Conservation (phyloP, 371 early-diverging fungal species). For the Mucor ambiguus region DNA sequence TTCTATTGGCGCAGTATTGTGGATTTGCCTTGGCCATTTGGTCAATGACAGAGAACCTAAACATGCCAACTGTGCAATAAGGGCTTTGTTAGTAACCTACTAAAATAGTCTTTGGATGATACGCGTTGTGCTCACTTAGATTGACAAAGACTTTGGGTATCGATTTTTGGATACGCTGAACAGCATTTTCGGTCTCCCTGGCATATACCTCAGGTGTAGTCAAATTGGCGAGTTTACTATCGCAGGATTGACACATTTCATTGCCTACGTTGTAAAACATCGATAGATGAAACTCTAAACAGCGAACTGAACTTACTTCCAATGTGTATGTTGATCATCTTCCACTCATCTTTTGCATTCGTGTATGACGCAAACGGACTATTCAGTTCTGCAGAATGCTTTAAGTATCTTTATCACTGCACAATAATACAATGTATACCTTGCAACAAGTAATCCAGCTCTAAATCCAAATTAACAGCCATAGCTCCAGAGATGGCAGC, state of each 20-base stretch:
- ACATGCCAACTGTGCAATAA: not conserved
- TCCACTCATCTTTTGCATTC: not conserved
- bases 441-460: slow-evolving; percentile 31
- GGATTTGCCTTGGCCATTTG: not conserved
- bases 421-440: slow-evolving; percentile 10
- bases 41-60: not conserved
- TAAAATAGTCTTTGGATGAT: not conserved
- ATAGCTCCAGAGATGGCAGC: slow-evolving; percentile 37
- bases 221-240: not conserved
- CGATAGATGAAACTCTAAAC: not conserved
- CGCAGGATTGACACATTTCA: not conserved
- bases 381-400: not conserved
- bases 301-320: not conserved
- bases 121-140: not conserved
- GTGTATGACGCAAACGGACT: not conserved
- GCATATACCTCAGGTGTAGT: not conserved
- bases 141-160: not conserved
- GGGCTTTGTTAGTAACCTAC: not conserved
- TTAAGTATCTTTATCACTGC: not conserved
- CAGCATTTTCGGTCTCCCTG: not conserved
- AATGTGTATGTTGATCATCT: not conserved
- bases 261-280: not conserved
- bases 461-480: slow-evolving; percentile 29
- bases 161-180: not conserved
- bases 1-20: not conserved